Conservation (phyloP, 2,329 filamentous ascomycete species). For the Paecilomyces variotii region DNA sequence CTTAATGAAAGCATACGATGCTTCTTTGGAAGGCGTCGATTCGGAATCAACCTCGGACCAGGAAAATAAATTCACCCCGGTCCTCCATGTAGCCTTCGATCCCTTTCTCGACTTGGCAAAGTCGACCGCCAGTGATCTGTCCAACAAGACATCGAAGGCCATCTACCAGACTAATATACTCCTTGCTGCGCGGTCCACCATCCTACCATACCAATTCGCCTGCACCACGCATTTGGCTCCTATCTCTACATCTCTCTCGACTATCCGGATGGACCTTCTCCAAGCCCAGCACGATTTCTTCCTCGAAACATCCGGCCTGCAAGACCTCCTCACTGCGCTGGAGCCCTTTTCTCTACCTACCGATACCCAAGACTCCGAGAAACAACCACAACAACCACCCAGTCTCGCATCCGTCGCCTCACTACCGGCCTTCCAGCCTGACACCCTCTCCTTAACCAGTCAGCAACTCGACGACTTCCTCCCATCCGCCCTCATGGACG, state of each 20-base stretch:
- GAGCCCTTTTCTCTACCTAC: slow-evolving; percentile 27
- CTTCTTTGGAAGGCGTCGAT: slow-evolving; percentile 52
- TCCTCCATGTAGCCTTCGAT: slow-evolving; percentile 72
- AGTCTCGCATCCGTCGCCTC: slow-evolving; percentile 49
- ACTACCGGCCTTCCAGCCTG: slow-evolving; percentile 52
- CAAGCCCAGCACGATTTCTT: slow-evolving; percentile 66
- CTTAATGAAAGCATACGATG: slow-evolving; percentile 81
- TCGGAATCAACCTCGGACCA: slow-evolving; percentile 45
- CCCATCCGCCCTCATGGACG: slow-evolving; percentile 87
- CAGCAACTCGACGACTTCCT: slow-evolving; percentile 82
- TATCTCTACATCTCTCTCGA: slow-evolving; percentile 47
- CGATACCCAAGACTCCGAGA: slow-evolving; percentile 1
- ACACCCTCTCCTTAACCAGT: slow-evolving; percentile 57
- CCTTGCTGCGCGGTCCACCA: slow-evolving; percentile 29
- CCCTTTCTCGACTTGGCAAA: slow-evolving; percentile 65
- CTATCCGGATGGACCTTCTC: slow-evolving; percentile 45
- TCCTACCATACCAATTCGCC: slow-evolving; percentile 51
- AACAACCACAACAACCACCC: slow-evolving; percentile 21
- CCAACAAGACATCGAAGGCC: slow-evolving; percentile 36
- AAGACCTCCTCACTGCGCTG: slow-evolving; percentile 54
- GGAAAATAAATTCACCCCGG: slow-evolving; percentile 63
- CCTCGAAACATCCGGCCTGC: slow-evolving; percentile 64
- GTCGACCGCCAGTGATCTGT: slow-evolving; percentile 42
- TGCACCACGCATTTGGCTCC: slow-evolving; percentile 49
- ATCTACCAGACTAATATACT: slow-evolving; percentile 43